These are phyloP conservation scores for Fraxinus quadrangulata DNA, from an alignment of 257 asterid genomes.

Conservation along the genomic window DNA sequence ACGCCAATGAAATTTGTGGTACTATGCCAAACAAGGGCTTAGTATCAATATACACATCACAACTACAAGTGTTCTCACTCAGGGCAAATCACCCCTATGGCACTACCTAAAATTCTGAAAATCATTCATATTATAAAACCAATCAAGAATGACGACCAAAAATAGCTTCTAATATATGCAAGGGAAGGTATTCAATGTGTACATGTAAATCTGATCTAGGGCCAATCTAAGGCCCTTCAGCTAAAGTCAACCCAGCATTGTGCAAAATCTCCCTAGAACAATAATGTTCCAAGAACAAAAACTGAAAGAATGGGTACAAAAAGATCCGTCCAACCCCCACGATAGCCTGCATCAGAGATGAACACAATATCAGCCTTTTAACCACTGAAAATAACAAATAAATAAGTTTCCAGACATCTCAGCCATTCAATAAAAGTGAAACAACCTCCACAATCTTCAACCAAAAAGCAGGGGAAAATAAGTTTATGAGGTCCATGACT, in stretches of 20 bases:
- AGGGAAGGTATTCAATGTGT: slow-evolving; percentile 37
- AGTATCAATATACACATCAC: neutral
- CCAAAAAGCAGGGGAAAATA: neutral
- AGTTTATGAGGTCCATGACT: neutral
- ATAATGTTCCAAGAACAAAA: slow-evolving; percentile 46
- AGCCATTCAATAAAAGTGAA: neutral
- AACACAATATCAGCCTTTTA: slow-evolving; percentile 25
- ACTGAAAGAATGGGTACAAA: slow-evolving; percentile 62
- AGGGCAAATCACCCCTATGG: neutral
- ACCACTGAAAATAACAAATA: neutral
- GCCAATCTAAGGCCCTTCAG: slow-evolving; percentile 38
- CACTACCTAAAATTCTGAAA: neutral
- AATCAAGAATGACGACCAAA: neutral
- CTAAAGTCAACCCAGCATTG: slow-evolving; percentile 33
- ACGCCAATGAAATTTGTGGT: no score
- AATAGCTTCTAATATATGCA: slow-evolving; percentile 40
- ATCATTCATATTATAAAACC: neutral
- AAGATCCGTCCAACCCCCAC: slow-evolving; percentile 40
- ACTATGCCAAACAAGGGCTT: no score
- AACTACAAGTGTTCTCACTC: neutral
- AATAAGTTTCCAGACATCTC: neutral
- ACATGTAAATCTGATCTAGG: slow-evolving; percentile 36
- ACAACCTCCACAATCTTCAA: slow-evolving; percentile 13
- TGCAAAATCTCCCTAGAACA: slow-evolving; percentile 46
- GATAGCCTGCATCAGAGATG: slow-evolving; percentile 45